These are phyloP conservation scores for Simplicillium aogashimaense DNA, from an alignment of 2,329 filamentous ascomycete genomes.

Conservation along the genomic window DNA sequence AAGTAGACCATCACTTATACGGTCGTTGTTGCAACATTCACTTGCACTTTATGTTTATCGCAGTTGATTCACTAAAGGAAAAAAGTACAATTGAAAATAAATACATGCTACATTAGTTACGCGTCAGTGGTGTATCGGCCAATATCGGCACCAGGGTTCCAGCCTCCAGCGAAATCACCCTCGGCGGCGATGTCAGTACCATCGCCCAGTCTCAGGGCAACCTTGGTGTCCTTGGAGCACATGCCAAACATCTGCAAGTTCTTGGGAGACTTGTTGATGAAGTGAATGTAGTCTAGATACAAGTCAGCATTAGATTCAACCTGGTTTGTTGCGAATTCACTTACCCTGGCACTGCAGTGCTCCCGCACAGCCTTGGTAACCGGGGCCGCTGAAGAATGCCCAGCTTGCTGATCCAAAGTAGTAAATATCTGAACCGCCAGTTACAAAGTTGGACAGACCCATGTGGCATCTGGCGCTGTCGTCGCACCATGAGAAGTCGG, in stretches of 20 bases:
- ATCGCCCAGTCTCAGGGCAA: conserved; percentile 23
- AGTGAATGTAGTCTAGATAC: too few species aligned
- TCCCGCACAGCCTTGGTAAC: conserved; percentile 21
- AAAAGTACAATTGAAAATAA: too few species aligned
- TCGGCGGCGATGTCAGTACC: conserved; percentile 20
- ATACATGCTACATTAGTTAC: too few species aligned
- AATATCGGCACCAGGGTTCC: conserved; percentile 2
- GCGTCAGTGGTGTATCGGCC: conserved; percentile 2
- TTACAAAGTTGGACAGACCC: conserved; percentile 30
- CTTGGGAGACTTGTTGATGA: conserved; percentile 21
- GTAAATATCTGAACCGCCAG: conserved; percentile 13
- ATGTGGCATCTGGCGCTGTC: conserved; percentile 28
- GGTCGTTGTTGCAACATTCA: too few species aligned
- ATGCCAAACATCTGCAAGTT: conserved; percentile 30
- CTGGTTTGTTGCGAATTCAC: not conserved
- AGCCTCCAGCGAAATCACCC: conserved; percentile 14
- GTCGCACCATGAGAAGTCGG: conserved; percentile 29
- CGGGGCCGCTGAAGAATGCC: conserved; percentile 31
- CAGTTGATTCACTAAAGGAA: too few species aligned
- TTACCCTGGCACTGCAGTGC: conserved; percentile 21
- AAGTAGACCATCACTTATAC: too few species aligned
- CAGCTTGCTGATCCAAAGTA: conserved; percentile 24
- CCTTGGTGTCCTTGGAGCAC: conserved; percentile 27
- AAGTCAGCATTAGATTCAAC: too few species aligned
- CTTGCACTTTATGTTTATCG: too few species aligned